Conservation (phyloP, 208 protist species). For the Trichomonas tenax region DNA sequence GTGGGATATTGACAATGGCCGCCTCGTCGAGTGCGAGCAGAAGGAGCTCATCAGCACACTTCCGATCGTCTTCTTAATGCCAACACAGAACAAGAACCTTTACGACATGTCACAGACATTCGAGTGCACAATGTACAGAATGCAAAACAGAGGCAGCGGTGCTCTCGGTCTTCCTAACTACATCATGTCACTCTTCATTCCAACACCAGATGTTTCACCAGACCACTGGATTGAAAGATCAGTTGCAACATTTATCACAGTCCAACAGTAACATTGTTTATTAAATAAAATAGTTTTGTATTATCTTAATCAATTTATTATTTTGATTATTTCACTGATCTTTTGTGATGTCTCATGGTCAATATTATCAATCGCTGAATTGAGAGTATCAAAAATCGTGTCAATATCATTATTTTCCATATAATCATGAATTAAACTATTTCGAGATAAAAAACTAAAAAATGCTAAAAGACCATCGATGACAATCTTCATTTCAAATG, state of each 20-base stretch:
- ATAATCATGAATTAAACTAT: too few relatives aligned
- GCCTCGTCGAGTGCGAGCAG: conserved; percentile 73
- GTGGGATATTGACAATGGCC: conserved; percentile 63
- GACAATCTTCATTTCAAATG: too few relatives aligned
- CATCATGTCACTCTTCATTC: not conserved
- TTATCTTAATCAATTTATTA: too few relatives aligned
- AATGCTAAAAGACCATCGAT: too few relatives aligned
- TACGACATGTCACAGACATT: not conserved
- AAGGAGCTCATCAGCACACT: conserved; percentile 82
- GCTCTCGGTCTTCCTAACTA: not conserved
- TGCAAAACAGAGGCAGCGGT: not conserved
- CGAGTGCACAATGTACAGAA: conserved; percentile 17
- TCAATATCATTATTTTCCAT: too few relatives aligned
- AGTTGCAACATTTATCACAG: not conserved
- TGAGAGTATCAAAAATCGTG: too few relatives aligned
- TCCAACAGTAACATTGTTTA: not conserved
- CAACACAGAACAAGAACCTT: conserved; percentile 45
- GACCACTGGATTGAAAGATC: conserved; percentile 1
- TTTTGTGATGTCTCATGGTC: too few relatives aligned
- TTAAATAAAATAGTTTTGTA: not conserved
- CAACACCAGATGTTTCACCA: not conserved
- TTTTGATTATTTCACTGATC: too few relatives aligned
- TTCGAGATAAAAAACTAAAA: too few relatives aligned
- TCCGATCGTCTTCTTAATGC: conserved; percentile 91
- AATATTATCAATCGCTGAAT: too few relatives aligned